phyloP scores from a whole-genome alignment of 257 asterid genomes.

The Nicotiana tabacum region DNA sequence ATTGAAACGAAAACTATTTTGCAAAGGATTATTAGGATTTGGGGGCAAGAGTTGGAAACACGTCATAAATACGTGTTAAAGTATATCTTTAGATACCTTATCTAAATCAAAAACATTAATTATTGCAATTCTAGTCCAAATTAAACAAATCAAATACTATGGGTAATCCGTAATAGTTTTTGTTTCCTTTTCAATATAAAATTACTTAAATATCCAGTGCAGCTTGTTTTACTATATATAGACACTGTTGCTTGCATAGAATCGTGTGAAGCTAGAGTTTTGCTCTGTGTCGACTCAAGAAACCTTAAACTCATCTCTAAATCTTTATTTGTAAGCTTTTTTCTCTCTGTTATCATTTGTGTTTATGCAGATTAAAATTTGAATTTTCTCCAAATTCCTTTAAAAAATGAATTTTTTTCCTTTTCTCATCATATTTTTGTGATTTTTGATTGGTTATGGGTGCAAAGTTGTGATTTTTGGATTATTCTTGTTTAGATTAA shows the following conservation, averaged over 20 bases:
- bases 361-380: background rate
- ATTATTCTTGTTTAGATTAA: background rate
- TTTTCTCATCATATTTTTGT: too few relatives aligned
- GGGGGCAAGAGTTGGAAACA: background rate
- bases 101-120: background rate
- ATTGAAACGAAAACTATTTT: too few relatives aligned
- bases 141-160: background rate
- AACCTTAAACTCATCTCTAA: background rate
- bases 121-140: background rate
- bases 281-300: background rate
- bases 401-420: background rate
- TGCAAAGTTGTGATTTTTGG: background rate
- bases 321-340: background rate
- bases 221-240: background rate
- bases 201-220: background rate
- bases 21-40: too few relatives aligned
- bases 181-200: background rate
- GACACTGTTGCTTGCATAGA: background rate
- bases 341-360: background rate
- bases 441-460: background rate
- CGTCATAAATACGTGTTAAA: background rate
- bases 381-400: background rate
- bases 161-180: background rate
- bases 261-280: slow-evolving; percentile 1
- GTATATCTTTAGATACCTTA: background rate